A percentile compares a stretch with the other conserved stretches of the same genome.
phyloP scores from a whole-genome alignment of 139 green algal genomes.

The Deuterostichococcus epilithicus region DNA sequence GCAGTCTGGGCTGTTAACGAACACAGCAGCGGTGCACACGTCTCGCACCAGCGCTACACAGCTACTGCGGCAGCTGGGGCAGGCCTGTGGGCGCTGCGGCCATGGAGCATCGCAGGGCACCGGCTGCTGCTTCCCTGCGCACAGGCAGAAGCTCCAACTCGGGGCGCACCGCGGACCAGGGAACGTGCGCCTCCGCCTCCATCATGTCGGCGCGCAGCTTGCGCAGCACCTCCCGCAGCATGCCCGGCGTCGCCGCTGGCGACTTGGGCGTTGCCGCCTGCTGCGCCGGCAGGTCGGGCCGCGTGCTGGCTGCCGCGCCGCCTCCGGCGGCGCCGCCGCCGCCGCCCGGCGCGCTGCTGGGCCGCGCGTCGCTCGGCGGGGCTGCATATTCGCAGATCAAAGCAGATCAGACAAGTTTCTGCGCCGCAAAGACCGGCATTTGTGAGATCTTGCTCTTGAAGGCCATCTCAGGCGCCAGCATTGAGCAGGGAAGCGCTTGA shows the following conservation, averaged over 20 bases:
- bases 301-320: not conserved
- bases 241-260: not conserved
- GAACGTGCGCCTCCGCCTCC: constrained; percentile 23
- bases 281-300: constrained; percentile 6
- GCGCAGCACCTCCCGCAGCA: constrained; percentile 18
- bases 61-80: no score
- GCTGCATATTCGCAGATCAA: not conserved
- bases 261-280: not conserved
- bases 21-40: no score
- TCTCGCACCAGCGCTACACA: no score
- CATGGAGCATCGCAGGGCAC: constrained; percentile 20
- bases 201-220: constrained; percentile 29
- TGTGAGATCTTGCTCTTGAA: no score
- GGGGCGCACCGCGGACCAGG: constrained; percentile 20
- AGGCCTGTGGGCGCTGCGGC: no score
- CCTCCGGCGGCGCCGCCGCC: not conserved
- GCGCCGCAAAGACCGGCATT: no score
- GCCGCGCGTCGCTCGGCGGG: not conserved
- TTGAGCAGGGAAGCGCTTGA: no score
- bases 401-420: not conserved
- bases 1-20: no score
- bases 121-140: no score
- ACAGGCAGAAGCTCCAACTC: constrained; percentile 6
- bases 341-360: not conserved
- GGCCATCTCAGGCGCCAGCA: no score